phyloP scores from a whole-genome alignment of 2,329 filamentous ascomycete species.

The Aspergillus sp. region DNA sequence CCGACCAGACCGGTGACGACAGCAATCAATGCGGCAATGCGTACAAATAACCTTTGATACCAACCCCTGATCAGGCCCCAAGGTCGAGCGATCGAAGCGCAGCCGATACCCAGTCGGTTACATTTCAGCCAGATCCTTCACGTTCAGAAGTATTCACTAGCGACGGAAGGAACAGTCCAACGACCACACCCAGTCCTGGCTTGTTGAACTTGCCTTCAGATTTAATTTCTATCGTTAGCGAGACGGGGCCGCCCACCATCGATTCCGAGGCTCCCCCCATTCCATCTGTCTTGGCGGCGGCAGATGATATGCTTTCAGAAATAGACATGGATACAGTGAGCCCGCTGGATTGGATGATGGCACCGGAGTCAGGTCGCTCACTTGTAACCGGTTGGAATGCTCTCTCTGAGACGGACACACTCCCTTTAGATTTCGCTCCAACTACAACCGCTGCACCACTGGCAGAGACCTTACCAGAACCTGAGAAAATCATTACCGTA shows the following conservation, averaged over 20 bases:
- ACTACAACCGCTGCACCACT: slow-evolving; percentile 3
- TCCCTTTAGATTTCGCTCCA: slow-evolving; percentile 1
- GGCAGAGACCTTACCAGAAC: slow-evolving; percentile 1
- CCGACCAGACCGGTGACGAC: slow-evolving; percentile 5
- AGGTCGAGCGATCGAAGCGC: neutral
- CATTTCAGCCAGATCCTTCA: neutral
- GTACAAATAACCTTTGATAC: slow-evolving; percentile 1
- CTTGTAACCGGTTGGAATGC: neutral
- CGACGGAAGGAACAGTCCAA: neutral
- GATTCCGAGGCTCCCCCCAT: neutral
- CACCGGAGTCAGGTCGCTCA: neutral
- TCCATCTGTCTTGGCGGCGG: slow-evolving; percentile 1
- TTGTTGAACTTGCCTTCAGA: slow-evolving; percentile 1
- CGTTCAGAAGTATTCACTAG: slow-evolving; percentile 1
- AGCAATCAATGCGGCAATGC: slow-evolving; percentile 4
- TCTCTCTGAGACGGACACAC: neutral
- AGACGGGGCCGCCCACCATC: neutral
- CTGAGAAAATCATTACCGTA: neutral
- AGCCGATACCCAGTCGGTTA: neutral
- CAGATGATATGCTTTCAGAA: slow-evolving; percentile 3
- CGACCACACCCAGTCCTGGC: neutral
- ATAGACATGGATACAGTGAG: slow-evolving; percentile 3
- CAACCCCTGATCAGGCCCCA: neutral
- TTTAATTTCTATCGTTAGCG: neutral
- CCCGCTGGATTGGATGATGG: neutral